Conservation (phyloP, 2,329 filamentous ascomycete species). For the Colletotrichum gigasporum region DNA sequence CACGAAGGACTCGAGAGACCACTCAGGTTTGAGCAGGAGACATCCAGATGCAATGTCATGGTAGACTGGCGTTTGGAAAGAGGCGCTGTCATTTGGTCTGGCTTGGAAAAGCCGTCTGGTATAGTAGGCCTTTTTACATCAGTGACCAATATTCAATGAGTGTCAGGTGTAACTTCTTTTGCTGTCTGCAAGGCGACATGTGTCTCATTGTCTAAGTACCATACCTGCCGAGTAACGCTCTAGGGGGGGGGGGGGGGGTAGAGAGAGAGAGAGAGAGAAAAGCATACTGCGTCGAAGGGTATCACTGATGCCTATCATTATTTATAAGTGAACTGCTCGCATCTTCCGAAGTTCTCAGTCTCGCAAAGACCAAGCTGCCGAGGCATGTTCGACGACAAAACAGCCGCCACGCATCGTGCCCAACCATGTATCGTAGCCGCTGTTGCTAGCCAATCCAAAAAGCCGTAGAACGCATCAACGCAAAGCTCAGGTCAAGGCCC, state of each 20-base stretch:
- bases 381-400: no score
- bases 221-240: background rate
- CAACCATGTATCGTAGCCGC: background rate
- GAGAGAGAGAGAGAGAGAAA: no score
- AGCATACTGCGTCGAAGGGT: constrained; percentile 12
- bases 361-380: background rate
- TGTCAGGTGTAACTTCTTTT: background rate
- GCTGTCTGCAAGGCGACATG: background rate
- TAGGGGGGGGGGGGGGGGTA: no score
- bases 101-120: background rate
- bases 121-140: constrained; percentile 1
- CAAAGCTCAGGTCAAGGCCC: background rate
- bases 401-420: background rate
- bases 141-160: background rate
- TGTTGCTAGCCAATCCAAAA: background rate
- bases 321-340: background rate
- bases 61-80: constrained; percentile 10
- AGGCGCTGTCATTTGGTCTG: background rate
- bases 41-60: background rate
- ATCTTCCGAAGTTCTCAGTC: background rate
- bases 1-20: no score
- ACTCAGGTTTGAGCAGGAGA: background rate
- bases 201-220: background rate
- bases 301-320: constrained; percentile 23
- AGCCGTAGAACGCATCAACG: background rate